phyloP scores from a whole-genome alignment of 441 rosid species.

The Erysimum cheiri region DNA sequence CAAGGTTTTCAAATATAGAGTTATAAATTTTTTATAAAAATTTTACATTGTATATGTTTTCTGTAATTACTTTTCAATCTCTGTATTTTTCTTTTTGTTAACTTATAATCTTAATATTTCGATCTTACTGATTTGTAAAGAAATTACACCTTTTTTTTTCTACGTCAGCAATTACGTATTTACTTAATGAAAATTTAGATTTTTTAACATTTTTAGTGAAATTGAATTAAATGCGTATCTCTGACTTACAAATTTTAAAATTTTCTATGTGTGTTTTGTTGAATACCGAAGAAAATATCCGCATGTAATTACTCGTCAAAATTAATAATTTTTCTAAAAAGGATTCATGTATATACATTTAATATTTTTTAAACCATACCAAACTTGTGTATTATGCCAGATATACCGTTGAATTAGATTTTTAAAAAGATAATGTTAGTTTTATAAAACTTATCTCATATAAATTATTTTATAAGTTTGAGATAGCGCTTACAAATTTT shows the following conservation, averaged over 20 bases:
- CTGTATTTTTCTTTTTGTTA: neutral
- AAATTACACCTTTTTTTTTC: neutral
- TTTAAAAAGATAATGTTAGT: neutral
- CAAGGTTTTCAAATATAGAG: neutral
- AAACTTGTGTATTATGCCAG: neutral
- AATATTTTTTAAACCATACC: neutral
- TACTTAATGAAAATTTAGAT: neutral
- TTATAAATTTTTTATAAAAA: neutral
- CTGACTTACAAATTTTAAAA: neutral
- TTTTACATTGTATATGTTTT: neutral
- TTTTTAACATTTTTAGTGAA: neutral
- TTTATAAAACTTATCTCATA: neutral
- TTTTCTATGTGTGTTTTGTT: neutral
- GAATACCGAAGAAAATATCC: neutral
- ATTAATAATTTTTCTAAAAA: no score
- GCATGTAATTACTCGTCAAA: neutral
- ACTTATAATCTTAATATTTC: neutral
- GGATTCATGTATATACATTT: neutral
- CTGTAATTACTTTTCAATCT: neutral
- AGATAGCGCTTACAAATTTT: neutral
- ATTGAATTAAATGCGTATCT: constrained; percentile 8
- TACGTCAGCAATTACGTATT: neutral
- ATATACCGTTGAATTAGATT: neutral
- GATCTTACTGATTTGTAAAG: neutral
- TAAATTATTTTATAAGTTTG: neutral